Percentiles rank a stretch among this genome's conserved stretches.
These are phyloP conservation scores for Suillus alpinus DNA, from an alignment of 768 basidiomycete species.

Conservation along the genomic window DNA sequence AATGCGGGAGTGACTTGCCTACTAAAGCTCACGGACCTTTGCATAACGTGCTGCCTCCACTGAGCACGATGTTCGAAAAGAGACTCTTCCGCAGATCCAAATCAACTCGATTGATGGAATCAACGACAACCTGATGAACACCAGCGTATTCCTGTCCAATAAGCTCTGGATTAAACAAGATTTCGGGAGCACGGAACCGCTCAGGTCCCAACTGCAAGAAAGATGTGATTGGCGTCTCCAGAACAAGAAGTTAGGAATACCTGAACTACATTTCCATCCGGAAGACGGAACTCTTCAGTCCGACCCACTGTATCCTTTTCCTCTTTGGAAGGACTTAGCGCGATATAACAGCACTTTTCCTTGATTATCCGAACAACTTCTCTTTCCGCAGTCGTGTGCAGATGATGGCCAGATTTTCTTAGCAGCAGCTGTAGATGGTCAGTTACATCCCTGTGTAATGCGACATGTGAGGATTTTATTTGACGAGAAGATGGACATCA, in stretches of 20 bases:
- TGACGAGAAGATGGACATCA: slow-evolving; percentile 15
- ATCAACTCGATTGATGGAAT: slow-evolving; percentile 95
- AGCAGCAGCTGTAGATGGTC: slow-evolving; percentile 93
- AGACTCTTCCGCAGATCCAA: slow-evolving; percentile 92
- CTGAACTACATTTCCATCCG: slow-evolving; percentile 92
- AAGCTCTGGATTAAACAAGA: slow-evolving; percentile 95
- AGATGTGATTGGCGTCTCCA: slow-evolving; percentile 13
- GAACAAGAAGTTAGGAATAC: slow-evolving; percentile 39
- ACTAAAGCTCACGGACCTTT: slow-evolving; percentile 54
- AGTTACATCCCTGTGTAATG: slow-evolving; percentile 77
- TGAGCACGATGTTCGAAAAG: slow-evolving; percentile 95
- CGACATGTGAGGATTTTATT: slow-evolving; percentile 1
- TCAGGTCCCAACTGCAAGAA: slow-evolving; percentile 79
- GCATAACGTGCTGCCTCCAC: slow-evolving; percentile 94
- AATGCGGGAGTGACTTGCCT: slow-evolving; percentile 5
- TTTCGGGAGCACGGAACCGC: slow-evolving; percentile 95
- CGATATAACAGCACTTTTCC: slow-evolving; percentile 97
- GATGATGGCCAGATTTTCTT: slow-evolving; percentile 90
- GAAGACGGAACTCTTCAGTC: slow-evolving; percentile 85
- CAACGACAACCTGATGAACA: slow-evolving; percentile 97
- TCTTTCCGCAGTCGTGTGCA: slow-evolving; percentile 95
- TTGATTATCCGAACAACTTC: slow-evolving; percentile 98
- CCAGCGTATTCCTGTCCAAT: slow-evolving; percentile 96
- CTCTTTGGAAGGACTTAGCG: slow-evolving; percentile 89
- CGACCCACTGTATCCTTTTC: slow-evolving; percentile 85